Evolutionary conservation across 768 basidiomycete species (phyloP).

Genomic region (Russula virescens): DNA sequence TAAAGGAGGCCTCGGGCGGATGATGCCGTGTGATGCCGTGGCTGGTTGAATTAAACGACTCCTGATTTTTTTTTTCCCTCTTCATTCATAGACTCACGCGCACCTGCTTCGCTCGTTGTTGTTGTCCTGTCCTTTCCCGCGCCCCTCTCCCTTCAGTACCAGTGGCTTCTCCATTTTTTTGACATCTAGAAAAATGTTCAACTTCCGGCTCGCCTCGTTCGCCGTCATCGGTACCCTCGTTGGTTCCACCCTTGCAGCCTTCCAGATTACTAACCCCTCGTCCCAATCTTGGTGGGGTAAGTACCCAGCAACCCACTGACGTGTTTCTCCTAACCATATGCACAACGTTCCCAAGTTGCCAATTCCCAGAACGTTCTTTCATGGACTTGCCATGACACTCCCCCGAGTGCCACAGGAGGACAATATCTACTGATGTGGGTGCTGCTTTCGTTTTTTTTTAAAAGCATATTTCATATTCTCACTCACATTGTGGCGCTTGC

Average conservation of each 20-base stretch:
- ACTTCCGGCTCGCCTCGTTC: constrained; percentile 31
- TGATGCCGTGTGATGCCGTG: no score
- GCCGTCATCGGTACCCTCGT: constrained; percentile 37
- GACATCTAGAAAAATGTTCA: constrained; percentile 30
- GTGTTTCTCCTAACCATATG: not conserved
- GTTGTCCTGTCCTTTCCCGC: constrained; percentile 6
- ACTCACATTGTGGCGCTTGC: constrained; percentile 3
- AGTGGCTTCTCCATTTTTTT: not conserved
- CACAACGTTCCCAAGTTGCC: constrained; percentile 40
- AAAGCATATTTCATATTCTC: constrained; percentile 12
- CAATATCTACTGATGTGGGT: constrained; percentile 32
- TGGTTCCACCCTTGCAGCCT: constrained; percentile 37
- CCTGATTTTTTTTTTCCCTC: not conserved
- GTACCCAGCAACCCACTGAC: constrained; percentile 26
- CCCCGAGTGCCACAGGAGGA: constrained; percentile 25
- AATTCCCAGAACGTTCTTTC: constrained; percentile 48
- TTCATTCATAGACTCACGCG: not conserved
- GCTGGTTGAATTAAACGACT: no score
- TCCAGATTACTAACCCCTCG: constrained; percentile 43
- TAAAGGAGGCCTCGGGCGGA: no score
- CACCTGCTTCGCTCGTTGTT: not conserved
- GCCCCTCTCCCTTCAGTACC: constrained; percentile 16
- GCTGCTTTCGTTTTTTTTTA: not conserved
- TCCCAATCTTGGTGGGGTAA: constrained; percentile 55
- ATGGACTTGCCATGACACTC: constrained; percentile 48